Evolutionary conservation across 1,139 yeast genomes (phyloP), one percentile per base, ranked within the genome.

Genomic region (Yamadazyma conglobata): DNA sequence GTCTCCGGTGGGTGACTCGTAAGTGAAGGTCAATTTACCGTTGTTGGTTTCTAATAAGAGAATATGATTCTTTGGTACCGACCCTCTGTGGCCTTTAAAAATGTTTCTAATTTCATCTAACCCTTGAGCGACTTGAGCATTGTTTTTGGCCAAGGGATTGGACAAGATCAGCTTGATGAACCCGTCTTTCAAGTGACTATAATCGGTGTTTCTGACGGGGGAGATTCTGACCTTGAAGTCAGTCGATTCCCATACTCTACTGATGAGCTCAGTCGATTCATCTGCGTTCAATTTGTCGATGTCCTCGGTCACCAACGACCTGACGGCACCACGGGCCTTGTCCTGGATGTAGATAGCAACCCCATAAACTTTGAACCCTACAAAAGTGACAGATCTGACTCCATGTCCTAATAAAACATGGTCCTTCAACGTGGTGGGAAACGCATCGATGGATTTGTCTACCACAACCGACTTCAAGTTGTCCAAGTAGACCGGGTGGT

Each of bases 191-290:
- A 91, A 60, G 54, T 91, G 97, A 40, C 77, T 77, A 56, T 83
- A 86, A 55, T 89, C 96, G 1, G 97, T 89, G 53, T 84, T 86
- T 50, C 95, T 73, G 8, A 83, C 79, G 0, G 98, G 96, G 12
- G 83, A 79, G 41, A 91, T 79, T 41, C 95, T 68, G 14, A 84
- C 72, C 8, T 79, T 76, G n/a, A 71, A 58, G 27, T 73, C 76
- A 15, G 33, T 24, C 14, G 12, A 11, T 13, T 35, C 37, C 35
- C 39, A 35, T 13, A 35, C 10, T 13, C 31, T 31, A 8, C 30
- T 13, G 26, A 87, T 54, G 26, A 88, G 58, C 4, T 70, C 64
- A 6, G 65, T 60, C 2, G 93, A 60, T 23, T 44, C 31, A 6
- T 47, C 54, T 8, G 55, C 52, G 34, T 60, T 57, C 28, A 65